phyloP scores from a whole-genome alignment of 441 rosid species.

The Erysimum cheiri region DNA sequence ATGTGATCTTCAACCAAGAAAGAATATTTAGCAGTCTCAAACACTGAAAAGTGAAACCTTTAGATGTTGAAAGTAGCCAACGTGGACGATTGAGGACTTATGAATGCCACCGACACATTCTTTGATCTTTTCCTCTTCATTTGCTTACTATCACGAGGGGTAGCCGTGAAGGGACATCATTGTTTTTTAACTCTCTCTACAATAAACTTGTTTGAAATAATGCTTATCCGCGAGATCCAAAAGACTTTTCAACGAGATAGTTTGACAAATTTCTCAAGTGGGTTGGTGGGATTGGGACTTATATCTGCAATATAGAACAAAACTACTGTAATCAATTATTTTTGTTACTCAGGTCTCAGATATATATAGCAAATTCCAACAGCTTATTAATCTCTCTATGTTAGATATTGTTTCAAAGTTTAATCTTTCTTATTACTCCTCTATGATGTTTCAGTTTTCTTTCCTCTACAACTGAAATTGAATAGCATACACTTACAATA shows the following conservation, averaged over 20 bases:
- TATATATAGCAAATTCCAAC: background rate
- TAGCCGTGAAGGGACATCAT: background rate
- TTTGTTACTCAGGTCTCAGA: background rate
- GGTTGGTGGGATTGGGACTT: slow-evolving; percentile 36
- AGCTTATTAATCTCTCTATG: background rate
- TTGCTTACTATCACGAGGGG: background rate
- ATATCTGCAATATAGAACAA: background rate
- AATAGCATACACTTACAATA: background rate
- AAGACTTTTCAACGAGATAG: slow-evolving; percentile 8
- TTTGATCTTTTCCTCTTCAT: background rate
- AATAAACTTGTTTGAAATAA: background rate
- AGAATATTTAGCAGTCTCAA: background rate
- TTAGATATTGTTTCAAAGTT: background rate
- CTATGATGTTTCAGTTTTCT: no score
- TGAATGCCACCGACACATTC: slow-evolving; percentile 13
- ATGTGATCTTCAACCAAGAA: slow-evolving; percentile 10
- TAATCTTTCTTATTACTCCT: no score
- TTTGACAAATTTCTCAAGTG: slow-evolving; percentile 16
- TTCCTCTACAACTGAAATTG: background rate
- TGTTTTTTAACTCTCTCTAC: background rate
- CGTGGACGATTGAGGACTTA: background rate
- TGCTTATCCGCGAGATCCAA: slow-evolving; percentile 4
- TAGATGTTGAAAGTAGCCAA: background rate
- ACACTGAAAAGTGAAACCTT: slow-evolving; percentile 9
- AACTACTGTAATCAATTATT: background rate